phyloP scores from a whole-genome alignment of 202 grass and related monocot genomes.

The Schoenoplectus tabernaemontani region DNA sequence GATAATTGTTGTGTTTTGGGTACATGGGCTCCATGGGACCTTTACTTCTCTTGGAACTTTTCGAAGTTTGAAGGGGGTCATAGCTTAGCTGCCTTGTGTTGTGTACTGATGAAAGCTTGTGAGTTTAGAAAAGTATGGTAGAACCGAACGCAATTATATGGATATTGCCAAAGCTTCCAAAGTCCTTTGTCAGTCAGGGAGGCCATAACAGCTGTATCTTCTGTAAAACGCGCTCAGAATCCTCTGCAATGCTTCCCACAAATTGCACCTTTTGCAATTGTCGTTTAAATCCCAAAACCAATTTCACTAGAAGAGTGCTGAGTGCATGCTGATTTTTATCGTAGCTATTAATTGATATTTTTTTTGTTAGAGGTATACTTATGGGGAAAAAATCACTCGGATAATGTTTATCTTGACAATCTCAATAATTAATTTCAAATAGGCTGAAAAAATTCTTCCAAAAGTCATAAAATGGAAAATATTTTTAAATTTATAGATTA shows the following conservation, averaged over 20 bases:
- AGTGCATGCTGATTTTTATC: no score
- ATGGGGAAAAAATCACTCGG: no score
- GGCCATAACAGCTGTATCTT: slow-evolving; percentile 15
- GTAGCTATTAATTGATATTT: no score
- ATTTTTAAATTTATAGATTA: no score
- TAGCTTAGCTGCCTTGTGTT: background rate
- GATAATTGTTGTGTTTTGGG: background rate
- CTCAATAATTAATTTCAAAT: no score
- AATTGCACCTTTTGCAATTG: background rate
- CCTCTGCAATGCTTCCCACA: background rate
- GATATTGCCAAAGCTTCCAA: slow-evolving; percentile 35
- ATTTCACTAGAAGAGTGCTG: no score
- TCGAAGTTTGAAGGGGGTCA: slow-evolving; percentile 17
- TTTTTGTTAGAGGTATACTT: no score
- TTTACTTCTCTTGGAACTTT: slow-evolving; percentile 27
- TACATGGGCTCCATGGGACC: slow-evolving; percentile 9
- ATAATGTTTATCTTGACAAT: no score
- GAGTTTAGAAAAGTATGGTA: slow-evolving; percentile 19
- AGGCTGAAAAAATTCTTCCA: no score
- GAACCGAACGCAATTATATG: slow-evolving; percentile 12
- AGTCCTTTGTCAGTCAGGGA: slow-evolving; percentile 16
- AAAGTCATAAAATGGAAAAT: no score
- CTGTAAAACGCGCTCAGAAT: background rate
- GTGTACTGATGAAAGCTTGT: slow-evolving; percentile 25
- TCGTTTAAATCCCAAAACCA: background rate